These are phyloP conservation scores for Arabis alpina DNA, from an alignment of 345 rosid species.

Conservation along the genomic window DNA sequence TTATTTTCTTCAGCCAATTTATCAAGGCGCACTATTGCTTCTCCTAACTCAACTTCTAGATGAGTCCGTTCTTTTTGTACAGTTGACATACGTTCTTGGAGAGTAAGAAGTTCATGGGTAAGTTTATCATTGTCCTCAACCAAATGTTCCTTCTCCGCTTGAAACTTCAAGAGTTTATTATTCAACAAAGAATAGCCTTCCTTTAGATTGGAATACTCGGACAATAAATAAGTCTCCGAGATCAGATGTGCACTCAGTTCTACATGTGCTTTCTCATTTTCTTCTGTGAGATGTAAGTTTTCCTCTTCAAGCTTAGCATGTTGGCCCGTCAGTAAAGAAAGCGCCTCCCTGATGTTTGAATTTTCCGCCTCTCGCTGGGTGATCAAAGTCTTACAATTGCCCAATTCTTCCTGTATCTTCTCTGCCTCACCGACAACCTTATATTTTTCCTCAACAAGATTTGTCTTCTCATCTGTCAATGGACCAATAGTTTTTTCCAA, in stretches of 20 bases:
- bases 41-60: slow-evolving; percentile 55
- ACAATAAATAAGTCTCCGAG: slow-evolving; percentile 52
- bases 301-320: slow-evolving; percentile 57
- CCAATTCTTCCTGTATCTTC: slow-evolving; percentile 58
- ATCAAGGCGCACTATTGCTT: slow-evolving; percentile 49
- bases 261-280: slow-evolving; percentile 48
- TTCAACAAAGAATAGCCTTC: slow-evolving; percentile 48
- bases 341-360: slow-evolving; percentile 47
- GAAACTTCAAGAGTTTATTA: slow-evolving; percentile 59
- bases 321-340: slow-evolving; percentile 48
- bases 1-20: slow-evolving; percentile 56
- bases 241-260: slow-evolving; percentile 55
- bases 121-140: slow-evolving; percentile 59
- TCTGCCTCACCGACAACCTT: slow-evolving; percentile 50
- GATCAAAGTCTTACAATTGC: slow-evolving; percentile 55
- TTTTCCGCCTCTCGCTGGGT: slow-evolving; percentile 60
- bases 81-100: slow-evolving; percentile 55
- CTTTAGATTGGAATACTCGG: slow-evolving; percentile 57
- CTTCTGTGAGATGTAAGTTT: slow-evolving; percentile 53
- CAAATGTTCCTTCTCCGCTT: slow-evolving; percentile 56
- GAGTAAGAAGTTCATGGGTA: slow-evolving; percentile 55
- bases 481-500: slow-evolving; percentile 52
- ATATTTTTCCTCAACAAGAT: slow-evolving; percentile 53
- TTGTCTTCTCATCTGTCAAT: slow-evolving; percentile 55
- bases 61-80: slow-evolving; percentile 46